Evolutionary conservation across 1,139 yeast genomes (phyloP), one percentile per base, ranked within the genome.

Genomic region (Casaregolazyma lundiana): DNA sequence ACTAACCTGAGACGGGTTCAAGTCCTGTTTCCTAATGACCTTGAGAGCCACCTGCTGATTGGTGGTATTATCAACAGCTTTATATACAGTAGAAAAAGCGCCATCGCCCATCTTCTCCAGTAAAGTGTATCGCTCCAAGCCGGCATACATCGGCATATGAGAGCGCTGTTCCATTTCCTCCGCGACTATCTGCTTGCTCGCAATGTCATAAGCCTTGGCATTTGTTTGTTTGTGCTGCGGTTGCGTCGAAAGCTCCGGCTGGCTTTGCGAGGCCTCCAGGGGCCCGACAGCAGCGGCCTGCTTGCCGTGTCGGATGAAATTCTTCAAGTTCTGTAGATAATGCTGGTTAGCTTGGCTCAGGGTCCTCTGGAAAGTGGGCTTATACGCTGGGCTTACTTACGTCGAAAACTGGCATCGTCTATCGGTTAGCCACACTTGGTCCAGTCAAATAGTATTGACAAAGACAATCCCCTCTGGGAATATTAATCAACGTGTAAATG

Each of bases 71-170:
- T 82, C 80, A 32, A 70, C 56, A 0, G 96, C 97, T 57, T 79
- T 79, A 66, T 81, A 89, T 4, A 90, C 97, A 19, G 79, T 76
- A 3, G 96, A 86, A 63, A 90, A 90, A 0, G 97, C 97, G 13
- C 97, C 97, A 62, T 71, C 75, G 45, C 74, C 75, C 66, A 70
- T 67, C 55, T 70, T 68, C 50, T 65, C 76, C 49, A 72, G 52
- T 42, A 77, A 66, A 41, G 64, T 61, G 59, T 75, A 80, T 24
- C 71, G 51, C 40, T 74, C 77, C 22, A 77, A 64, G 1, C 77
- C 76, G 22, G 76, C 78, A 53, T 77, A 80, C 43, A 68, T 63
- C 17, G 73, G 73, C 56, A 64, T 60, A 59, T 57, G 64, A 46
- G 62, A 63, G 49, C 63, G 64, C 55, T 63, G 64, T 56, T 65